These are phyloP conservation scores for Thraustochytrium sp. DNA, from an alignment of 352 stramenopile species.

Conservation along the genomic window DNA sequence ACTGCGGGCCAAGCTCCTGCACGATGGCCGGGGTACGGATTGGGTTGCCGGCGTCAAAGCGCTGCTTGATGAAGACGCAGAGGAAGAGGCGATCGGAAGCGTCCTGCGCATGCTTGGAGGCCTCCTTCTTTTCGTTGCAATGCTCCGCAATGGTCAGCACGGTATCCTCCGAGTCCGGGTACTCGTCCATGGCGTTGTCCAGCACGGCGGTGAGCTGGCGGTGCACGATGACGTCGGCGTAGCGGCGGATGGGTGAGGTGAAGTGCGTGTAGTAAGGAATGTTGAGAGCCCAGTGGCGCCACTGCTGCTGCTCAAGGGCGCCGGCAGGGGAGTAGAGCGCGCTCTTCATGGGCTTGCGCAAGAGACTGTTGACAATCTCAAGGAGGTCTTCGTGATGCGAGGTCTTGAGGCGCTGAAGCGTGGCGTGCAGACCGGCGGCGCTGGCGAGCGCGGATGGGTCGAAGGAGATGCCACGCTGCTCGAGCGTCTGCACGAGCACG, in stretches of 20 bases:
- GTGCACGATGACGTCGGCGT: slow-evolving; percentile 75
- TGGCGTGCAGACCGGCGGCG: slow-evolving; percentile 31
- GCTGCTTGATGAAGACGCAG: slow-evolving; percentile 60
- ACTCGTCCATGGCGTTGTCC: slow-evolving; percentile 44
- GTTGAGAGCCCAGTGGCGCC: slow-evolving; percentile 68
- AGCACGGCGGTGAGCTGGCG: slow-evolving; percentile 58
- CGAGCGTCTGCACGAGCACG: slow-evolving; percentile 52
- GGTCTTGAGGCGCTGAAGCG: neutral
- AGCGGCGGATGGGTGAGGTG: slow-evolving; percentile 66
- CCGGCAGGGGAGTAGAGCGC: slow-evolving; percentile 26
- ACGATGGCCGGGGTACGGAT: slow-evolving; percentile 64
- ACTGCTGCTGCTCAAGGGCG: slow-evolving; percentile 70
- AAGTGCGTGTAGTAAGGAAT: slow-evolving; percentile 60
- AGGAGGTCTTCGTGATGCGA: neutral
- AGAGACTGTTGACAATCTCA: slow-evolving; percentile 26
- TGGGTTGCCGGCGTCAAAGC: slow-evolving; percentile 55
- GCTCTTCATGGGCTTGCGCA: slow-evolving; percentile 43
- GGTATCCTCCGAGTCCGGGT: slow-evolving; percentile 21
- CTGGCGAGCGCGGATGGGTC: neutral
- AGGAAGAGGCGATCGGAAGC: slow-evolving; percentile 70
- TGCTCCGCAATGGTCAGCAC: slow-evolving; percentile 59
- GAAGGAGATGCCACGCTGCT: slow-evolving; percentile 43
- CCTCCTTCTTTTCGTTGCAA: slow-evolving; percentile 76
- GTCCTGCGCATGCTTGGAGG: slow-evolving; percentile 69
- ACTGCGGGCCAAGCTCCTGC: slow-evolving; percentile 65